Evolutionary conservation across 192 early-diverging fungal genomes (phyloP).

Genomic region (Backusella mclennaniae): DNA sequence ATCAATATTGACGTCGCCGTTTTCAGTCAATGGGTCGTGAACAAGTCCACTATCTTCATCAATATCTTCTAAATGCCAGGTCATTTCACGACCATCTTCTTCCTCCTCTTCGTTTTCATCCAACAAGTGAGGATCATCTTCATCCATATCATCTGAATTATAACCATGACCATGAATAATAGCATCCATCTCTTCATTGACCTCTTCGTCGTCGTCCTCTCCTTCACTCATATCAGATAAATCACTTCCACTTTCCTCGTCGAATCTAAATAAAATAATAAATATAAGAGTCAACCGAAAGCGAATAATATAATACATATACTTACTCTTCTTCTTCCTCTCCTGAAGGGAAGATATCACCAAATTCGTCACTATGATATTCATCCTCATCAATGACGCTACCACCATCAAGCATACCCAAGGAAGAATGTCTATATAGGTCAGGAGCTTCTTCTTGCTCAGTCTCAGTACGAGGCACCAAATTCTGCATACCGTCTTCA

Average conservation of each 20-base stretch:
- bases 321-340: conserved; percentile 28
- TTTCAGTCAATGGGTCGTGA: conserved; percentile 20
- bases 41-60: conserved; percentile 44
- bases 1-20: conserved; percentile 27
- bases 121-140: conserved; percentile 38
- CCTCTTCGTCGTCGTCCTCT: conserved; percentile 54
- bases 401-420: conserved; percentile 77
- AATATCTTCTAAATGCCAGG: conserved; percentile 52
- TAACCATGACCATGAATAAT: conserved; percentile 48
- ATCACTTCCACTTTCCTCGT: conserved; percentile 68
- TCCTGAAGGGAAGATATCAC: conserved; percentile 43
- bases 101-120: conserved; percentile 56
- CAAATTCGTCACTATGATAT: conserved; percentile 53
- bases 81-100: conserved; percentile 58
- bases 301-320: background rate
- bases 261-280: conserved; percentile 62
- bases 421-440: conserved; percentile 77
- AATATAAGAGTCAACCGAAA: background rate
- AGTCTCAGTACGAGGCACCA: conserved; percentile 44
- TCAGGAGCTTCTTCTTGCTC: conserved; percentile 56
- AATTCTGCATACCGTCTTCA: conserved; percentile 33
- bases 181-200: conserved; percentile 60
- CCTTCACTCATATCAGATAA: conserved; percentile 57
- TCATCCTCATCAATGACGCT: conserved; percentile 66
- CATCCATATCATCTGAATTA: conserved; percentile 42